Conservation (phyloP, 345 rosid species). For the Pelargonium nanum region DNA sequence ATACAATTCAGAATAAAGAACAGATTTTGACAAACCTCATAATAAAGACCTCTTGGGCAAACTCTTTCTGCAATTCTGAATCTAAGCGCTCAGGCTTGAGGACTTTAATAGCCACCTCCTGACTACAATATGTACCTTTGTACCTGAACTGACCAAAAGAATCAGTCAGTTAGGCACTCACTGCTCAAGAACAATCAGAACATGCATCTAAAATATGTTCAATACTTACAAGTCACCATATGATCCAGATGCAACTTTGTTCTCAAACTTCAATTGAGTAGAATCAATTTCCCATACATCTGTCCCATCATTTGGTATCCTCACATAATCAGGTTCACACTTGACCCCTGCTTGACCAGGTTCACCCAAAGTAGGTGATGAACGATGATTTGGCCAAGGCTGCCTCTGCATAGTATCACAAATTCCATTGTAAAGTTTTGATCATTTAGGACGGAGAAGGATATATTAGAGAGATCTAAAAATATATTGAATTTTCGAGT, state of each 20-base stretch:
- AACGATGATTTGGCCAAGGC: slow-evolving; percentile 37
- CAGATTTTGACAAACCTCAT: slow-evolving; percentile 53
- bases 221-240: slow-evolving; percentile 93
- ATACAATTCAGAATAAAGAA: background rate
- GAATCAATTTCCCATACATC: slow-evolving; percentile 97
- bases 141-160: slow-evolving; percentile 39
- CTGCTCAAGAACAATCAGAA: slow-evolving; percentile 3
- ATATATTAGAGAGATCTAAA: background rate
- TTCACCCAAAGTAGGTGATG: slow-evolving; percentile 45
- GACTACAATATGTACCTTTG: slow-evolving; percentile 87
- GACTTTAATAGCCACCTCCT: slow-evolving; percentile 95
- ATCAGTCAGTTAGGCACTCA: background rate
- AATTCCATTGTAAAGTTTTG: slow-evolving; percentile 7
- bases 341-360: slow-evolving; percentile 21
- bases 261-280: slow-evolving; percentile 52
- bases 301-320: slow-evolving; percentile 84
- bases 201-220: slow-evolving; percentile 7
- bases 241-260: slow-evolving; percentile 88
- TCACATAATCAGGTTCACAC: slow-evolving; percentile 36
- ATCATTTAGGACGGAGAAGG: background rate
- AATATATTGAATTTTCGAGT: too few species aligned
- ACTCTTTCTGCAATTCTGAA: slow-evolving; percentile 79
- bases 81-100: slow-evolving; percentile 85
- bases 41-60: slow-evolving; percentile 92
- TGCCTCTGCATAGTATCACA: slow-evolving; percentile 35